Evolutionary conservation across 2,329 filamentous ascomycete genomes (phyloP).

Genomic region (Penicillium italicum): DNA sequence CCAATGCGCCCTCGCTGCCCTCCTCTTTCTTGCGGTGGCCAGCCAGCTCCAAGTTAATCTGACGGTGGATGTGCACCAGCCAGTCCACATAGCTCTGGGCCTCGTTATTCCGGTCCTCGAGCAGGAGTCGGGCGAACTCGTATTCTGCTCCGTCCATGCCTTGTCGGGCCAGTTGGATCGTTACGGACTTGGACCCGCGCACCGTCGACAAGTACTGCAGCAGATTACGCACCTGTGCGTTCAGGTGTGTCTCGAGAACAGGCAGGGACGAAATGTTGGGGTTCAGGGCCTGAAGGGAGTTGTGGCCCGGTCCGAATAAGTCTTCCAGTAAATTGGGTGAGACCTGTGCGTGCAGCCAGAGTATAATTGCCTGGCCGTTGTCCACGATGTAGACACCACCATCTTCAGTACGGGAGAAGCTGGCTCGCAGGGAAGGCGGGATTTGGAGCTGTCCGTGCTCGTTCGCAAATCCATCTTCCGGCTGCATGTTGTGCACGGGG

Average conservation of each 20-base stretch:
- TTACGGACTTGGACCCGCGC: slow-evolving; percentile 81
- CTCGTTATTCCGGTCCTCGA: slow-evolving; percentile 96
- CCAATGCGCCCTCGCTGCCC: slow-evolving; percentile 41
- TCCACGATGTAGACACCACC: slow-evolving; percentile 93
- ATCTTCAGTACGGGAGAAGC: slow-evolving; percentile 83
- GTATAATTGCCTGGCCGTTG: slow-evolving; percentile 84
- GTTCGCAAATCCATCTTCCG: slow-evolving; percentile 89
- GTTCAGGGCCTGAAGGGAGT: slow-evolving; percentile 70
- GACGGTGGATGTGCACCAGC: slow-evolving; percentile 91
- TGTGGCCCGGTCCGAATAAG: slow-evolving; percentile 76
- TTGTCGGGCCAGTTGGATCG: slow-evolving; percentile 85
- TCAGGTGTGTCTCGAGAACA: slow-evolving; percentile 84
- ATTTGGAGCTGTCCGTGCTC: slow-evolving; percentile 83
- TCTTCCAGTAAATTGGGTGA: slow-evolving; percentile 88
- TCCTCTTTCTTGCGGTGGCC: slow-evolving; percentile 50
- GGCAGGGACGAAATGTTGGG: slow-evolving; percentile 77
- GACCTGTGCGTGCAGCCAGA: slow-evolving; percentile 91
- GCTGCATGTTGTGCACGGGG: slow-evolving; percentile 81
- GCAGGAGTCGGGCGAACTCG: slow-evolving; percentile 85
- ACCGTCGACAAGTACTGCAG: slow-evolving; percentile 77
- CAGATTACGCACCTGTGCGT: slow-evolving; percentile 91
- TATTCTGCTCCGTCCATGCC: slow-evolving; percentile 93
- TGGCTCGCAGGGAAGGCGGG: slow-evolving; percentile 74
- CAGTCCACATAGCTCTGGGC: slow-evolving; percentile 98
- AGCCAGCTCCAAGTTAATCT: slow-evolving; percentile 78